Evolutionary conservation across 345 rosid genomes (phyloP), one percentile per base, ranked within the genome.

Genomic region (Chamaenerion angustifolium): DNA sequence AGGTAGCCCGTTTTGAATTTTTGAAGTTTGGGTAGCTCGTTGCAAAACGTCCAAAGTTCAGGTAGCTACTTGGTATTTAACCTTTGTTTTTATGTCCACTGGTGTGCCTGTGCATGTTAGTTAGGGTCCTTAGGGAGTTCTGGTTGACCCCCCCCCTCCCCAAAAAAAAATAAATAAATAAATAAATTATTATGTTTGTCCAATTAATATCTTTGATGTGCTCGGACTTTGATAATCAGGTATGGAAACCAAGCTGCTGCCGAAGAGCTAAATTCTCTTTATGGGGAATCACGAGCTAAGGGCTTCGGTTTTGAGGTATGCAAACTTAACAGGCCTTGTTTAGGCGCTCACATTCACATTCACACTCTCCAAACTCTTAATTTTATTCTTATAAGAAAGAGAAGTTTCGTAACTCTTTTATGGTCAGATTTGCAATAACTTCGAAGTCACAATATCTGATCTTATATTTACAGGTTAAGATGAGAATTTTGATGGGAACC

Each of bases 401-500:
- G 37, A 25, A 18, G 31, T 12, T 37, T 15, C 27, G 15, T 46
- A 51, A 48, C 43, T 43, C 12, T 31, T 11, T 14, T 13, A 23
- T 11, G n/a, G 54, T 27, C 21, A 10, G 54, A 27, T 18, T 12
- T 50, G 21, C 43, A 50, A 18, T 50, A 35, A 15, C 18, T 47
- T 8, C 16, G 16, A 25, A 13, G 1, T 21, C 14, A 13, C 9
- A 19, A 46, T 19, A 11, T 46, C 12, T 0, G 4, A 27, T 16
- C 21, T 40, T 48, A 13, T 31, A 21, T 5, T 64, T 55, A 56
- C 72, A 89, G 95, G 95, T 89, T 46, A 85, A 89, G 72, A 89
- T 76, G 95, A 79, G 97, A 70, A 85, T 89, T 56, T 63, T 89
- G 70, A 89, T 85, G 95, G 97, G 97, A 70, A 83, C 95, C 18